phyloP scores from a whole-genome alignment of 208 protist genomes.

The Trichomonas vaginalis region DNA sequence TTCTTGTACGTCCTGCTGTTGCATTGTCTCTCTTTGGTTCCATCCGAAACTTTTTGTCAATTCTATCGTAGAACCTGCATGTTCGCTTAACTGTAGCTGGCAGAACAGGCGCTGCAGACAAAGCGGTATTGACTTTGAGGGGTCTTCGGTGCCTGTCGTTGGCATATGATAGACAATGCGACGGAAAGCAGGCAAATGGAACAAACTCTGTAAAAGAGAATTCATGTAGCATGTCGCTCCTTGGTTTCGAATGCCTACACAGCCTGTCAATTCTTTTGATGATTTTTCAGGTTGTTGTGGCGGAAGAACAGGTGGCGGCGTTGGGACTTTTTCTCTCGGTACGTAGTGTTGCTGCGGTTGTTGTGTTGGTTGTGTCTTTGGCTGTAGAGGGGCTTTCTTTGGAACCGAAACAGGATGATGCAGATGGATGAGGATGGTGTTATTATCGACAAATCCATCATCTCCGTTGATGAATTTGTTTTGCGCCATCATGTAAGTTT shows the following conservation, averaged over 20 bases:
- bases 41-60: neutral
- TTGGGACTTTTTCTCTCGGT: neutral
- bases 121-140: constrained; percentile 37
- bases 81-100: constrained; percentile 44
- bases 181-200: constrained; percentile 48
- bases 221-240: constrained; percentile 77
- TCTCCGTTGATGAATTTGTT: neutral
- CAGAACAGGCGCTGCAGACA: constrained; percentile 65
- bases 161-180: neutral
- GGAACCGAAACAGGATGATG: neutral
- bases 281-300: neutral
- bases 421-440: neutral
- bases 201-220: constrained; percentile 58
- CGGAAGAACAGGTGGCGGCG: neutral
- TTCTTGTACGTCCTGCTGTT: constrained; percentile 64
- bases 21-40: constrained; percentile 50
- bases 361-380: neutral
- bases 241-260: constrained; percentile 60
- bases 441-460: neutral
- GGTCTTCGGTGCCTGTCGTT: neutral
- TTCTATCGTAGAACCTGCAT: constrained; percentile 46
- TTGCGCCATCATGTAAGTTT: neutral
- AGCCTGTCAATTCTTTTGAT: constrained; percentile 43
- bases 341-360: neutral
- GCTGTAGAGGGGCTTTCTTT: neutral